Evolutionary conservation across 148 eudicot genomes (phyloP).

Genomic region (Rhododendron kiyosumense): DNA sequence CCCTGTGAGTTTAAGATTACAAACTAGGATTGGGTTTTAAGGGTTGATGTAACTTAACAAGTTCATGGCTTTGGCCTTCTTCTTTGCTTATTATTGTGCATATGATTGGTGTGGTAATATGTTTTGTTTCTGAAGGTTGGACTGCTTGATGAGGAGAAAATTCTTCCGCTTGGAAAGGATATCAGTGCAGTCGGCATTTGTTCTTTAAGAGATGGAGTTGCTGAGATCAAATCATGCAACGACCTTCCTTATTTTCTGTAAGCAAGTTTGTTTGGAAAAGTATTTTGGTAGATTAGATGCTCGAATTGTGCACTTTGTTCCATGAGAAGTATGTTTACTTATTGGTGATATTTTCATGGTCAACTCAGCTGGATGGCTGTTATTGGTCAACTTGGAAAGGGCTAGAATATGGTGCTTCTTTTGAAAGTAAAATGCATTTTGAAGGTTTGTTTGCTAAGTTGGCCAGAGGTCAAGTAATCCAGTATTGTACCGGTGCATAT

Average conservation of each 20-base stretch:
- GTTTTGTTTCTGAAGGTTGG: conserved; percentile 55
- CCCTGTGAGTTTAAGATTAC: conserved; percentile 50
- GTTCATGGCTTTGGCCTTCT: not conserved
- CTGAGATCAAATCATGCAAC: conserved; percentile 62
- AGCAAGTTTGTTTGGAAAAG: conserved; percentile 17
- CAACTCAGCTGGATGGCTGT: not conserved
- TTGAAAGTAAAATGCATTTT: not conserved
- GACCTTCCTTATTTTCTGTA: conserved; percentile 86
- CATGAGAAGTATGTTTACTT: not conserved
- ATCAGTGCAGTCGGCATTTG: conserved; percentile 79
- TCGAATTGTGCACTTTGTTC: not conserved
- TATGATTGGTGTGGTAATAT: conserved; percentile 4
- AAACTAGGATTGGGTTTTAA: not conserved
- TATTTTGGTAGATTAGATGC: not conserved
- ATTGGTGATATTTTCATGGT: not conserved
- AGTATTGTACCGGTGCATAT: not conserved
- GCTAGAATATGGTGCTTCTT: not conserved
- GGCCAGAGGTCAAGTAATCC: not conserved
- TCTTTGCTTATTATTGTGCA: not conserved
- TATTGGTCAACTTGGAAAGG: not conserved
- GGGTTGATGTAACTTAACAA: not conserved
- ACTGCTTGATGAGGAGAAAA: conserved; percentile 73
- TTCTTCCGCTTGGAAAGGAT: conserved; percentile 86
- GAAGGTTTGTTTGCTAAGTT: not conserved
- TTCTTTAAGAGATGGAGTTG: conserved; percentile 47